Base-by-base conservation (phyloP, 106 monocot genomes). In the Iris macrosiphon region DNA sequence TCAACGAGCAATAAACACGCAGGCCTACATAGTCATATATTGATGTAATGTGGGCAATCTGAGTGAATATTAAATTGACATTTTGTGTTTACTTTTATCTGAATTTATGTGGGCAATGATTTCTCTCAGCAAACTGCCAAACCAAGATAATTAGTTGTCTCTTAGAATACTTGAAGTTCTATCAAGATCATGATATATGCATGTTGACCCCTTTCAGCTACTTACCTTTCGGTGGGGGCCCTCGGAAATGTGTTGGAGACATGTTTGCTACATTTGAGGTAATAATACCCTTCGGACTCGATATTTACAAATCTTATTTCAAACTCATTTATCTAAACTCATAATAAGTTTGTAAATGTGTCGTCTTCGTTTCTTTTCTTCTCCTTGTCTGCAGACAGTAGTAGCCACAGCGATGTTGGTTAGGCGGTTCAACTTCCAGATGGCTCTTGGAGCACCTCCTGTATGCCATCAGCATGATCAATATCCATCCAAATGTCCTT, bases 251-350 rank as follows among this genome's bases (percentile, higher is more conserved):
- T 49, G 52, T 98, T n/a, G 96, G 96, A 25, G 96, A 98, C 67
- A 98, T 98, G 86, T 98, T 98, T 75, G 96, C 96, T 31, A 80
- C 90, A 25, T 86, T 87, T 73, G 96, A 98, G 85, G 96, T 98
- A 75, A 64, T 43, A 28, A 30, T 30, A 26, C 25, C 17, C 51
- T 12, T 25, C n/a, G n/a, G n/a, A n/a, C n/a, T n/a, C n/a, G n/a
- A n/a, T n/a, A n/a, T n/a, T n/a, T n/a, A 22, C 28, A 37, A 28
- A 18, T 54, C 16, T 40, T 27, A 13, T 24, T 32, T 5, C 5
- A 12, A 19, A 15, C 18, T 6, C 18, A 21, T 3, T 47, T 47
- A 47, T n/a, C n/a, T n/a, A n/a, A n/a, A n/a, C n/a, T n/a, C n/a
- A n/a, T n/a, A n/a, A n/a, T n/a, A n/a, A n/a, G n/a, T n/a, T n/a